These are phyloP conservation scores for Fusarium heterosporum DNA, from an alignment of 2,329 filamentous ascomycete species.

Conservation along the genomic window DNA sequence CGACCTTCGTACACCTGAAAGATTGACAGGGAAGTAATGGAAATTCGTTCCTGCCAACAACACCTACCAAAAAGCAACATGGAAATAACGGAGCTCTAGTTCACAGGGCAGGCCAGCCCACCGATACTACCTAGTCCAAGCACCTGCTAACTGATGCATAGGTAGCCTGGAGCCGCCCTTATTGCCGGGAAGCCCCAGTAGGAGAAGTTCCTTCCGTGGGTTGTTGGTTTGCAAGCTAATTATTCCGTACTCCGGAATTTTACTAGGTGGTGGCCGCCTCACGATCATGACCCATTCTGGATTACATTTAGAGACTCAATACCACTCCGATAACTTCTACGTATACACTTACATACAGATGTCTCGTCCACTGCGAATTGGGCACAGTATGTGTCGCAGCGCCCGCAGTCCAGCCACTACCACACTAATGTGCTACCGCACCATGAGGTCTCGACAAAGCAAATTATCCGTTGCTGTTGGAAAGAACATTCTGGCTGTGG, in stretches of 20 bases:
- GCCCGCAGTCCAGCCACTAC: slow-evolving; percentile 23
- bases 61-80: slow-evolving; percentile 2
- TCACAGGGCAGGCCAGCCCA: neutral
- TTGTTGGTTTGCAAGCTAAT: neutral
- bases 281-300: slow-evolving; percentile 31
- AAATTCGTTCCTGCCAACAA: slow-evolving; percentile 12
- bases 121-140: too few relatives aligned
- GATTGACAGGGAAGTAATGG: slow-evolving; percentile 7
- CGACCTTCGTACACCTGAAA: slow-evolving; percentile 1
- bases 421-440: neutral
- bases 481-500: neutral
- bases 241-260: slow-evolving; percentile 6
- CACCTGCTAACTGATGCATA: neutral
- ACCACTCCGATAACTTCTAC: slow-evolving; percentile 8
- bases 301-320: slow-evolving; percentile 16
- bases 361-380: neutral
- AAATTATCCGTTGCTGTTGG: neutral
- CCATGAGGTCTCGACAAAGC: neutral
- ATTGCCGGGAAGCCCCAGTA: slow-evolving; percentile 11
- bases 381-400: slow-evolving; percentile 13
- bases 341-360: neutral
- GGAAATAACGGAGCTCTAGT: neutral
- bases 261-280: slow-evolving; percentile 15
- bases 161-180: neutral
- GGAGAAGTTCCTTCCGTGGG: slow-evolving; percentile 1